Evolutionary conservation across 1,139 yeast genomes (phyloP), one percentile per base, ranked within the genome.

Genomic region (Pichia sp.): DNA sequence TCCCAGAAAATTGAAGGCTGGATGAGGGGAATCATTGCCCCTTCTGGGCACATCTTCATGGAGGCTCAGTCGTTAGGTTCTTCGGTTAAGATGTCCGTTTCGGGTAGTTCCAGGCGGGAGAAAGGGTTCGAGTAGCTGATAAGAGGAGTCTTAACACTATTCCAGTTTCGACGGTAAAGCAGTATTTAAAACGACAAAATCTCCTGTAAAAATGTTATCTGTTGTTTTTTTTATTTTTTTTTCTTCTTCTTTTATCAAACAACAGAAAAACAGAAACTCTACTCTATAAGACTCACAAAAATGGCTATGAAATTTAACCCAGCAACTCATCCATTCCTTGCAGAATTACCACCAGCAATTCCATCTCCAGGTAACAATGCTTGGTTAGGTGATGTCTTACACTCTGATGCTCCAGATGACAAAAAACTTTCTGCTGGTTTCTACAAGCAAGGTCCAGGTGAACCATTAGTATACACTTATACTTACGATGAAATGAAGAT

Each of bases 401-500:
- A 76, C 38, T 74, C 84, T 28, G 75, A 74, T 34, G 77, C 77
- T 42, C 52, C 50, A 38, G 75, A 74, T 51, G 84, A 74, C 35
- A 60, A 75, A 53, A 76, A 74, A 56, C 72, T 79, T 48, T 62
- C 78, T 15, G 68, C 80, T 57, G 86, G 86, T 32, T 79, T 79
- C 64, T 79, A 72, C 69, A 72, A 67, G 54, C 85, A 79, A 66
- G 82, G 77, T 58, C 63, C 68, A 48, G 86, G 86, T 47, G 79
- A 75, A 56, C 74, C 82, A 35, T 71, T 79, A 55, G 83, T 74
- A 15, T 79, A 79, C 69, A 61, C 66, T 43, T 79, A 79, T 62
- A 62, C 64, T 53, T 79, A 79, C 61, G 85, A 79, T 54, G 86
- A 79, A 64, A 77, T 77, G 82, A 79, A 79, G 63, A 68, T 79